phyloP scores from a whole-genome alignment of 2,329 filamentous ascomycete species.

The Scleromitrula shiraiana region DNA sequence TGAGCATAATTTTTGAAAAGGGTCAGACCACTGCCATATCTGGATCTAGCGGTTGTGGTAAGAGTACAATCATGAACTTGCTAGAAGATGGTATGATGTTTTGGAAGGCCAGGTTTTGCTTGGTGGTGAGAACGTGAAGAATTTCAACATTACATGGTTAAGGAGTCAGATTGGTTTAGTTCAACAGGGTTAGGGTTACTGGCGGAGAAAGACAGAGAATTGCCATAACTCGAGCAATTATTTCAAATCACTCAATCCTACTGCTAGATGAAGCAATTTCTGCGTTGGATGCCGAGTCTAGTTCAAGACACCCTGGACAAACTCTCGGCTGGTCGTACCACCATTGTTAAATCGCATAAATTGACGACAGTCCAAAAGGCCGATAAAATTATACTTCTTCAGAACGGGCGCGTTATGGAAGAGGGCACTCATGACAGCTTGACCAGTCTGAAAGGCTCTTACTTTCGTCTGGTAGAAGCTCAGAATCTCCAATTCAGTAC shows the following conservation, averaged over 20 bases:
- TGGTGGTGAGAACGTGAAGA: slow-evolving; percentile 24
- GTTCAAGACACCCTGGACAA: slow-evolving; percentile 84
- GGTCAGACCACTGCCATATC: slow-evolving; percentile 32
- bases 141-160: slow-evolving; percentile 24
- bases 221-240: slow-evolving; percentile 79
- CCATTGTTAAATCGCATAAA: slow-evolving; percentile 88
- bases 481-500: no score
- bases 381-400: slow-evolving; percentile 90
- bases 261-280: slow-evolving; percentile 90
- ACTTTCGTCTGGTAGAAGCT: slow-evolving; percentile 57
- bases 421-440: slow-evolving; percentile 79
- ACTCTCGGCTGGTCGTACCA: slow-evolving; percentile 75
- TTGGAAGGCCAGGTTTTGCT: slow-evolving; percentile 28
- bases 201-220: slow-evolving; percentile 94
- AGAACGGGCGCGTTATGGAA: slow-evolving; percentile 71
- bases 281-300: slow-evolving; percentile 78
- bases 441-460: slow-evolving; percentile 59
- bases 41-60: slow-evolving; percentile 38
- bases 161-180: slow-evolving; percentile 19
- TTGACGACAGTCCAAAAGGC: slow-evolving; percentile 86
- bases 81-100: slow-evolving; percentile 34
- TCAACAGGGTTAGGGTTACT: slow-evolving; percentile 57
- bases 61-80: slow-evolving; percentile 33
- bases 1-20: slow-evolving; percentile 32
- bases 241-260: slow-evolving; percentile 81